Evolutionary conservation across 2,329 filamentous ascomycete genomes (phyloP).

Genomic region (Chaetomiaceae sp.): DNA sequence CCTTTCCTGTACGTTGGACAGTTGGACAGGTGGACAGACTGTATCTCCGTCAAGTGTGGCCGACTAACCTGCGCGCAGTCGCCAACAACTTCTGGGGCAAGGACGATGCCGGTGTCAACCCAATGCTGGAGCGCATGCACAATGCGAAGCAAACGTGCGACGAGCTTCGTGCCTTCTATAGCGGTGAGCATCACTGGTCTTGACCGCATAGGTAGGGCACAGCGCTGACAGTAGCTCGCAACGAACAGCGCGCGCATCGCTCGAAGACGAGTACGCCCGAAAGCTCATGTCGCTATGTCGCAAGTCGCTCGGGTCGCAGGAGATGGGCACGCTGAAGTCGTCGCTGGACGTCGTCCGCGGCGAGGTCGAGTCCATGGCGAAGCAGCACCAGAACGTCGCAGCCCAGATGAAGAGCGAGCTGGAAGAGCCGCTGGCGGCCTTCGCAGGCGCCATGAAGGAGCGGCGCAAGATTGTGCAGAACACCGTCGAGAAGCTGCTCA

Average conservation of each 20-base stretch:
- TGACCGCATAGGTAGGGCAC: no score
- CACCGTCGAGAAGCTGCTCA: conserved; percentile 89
- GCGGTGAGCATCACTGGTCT: conserved; percentile 42
- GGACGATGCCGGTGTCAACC: conserved; percentile 90
- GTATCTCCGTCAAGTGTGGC: not conserved
- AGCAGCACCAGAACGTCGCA: conserved; percentile 85
- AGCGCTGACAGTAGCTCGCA: not conserved
- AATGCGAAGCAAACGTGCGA: conserved; percentile 91
- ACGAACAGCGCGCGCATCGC: conserved; percentile 67
- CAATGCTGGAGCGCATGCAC: conserved; percentile 90
- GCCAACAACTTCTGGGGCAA: conserved; percentile 99
- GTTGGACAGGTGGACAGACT: not conserved
- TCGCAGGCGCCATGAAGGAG: conserved; percentile 93
- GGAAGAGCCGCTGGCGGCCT: conserved; percentile 87
- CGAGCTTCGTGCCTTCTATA: conserved; percentile 88
- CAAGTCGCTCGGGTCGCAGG: conserved; percentile 83
- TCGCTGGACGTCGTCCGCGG: conserved; percentile 84
- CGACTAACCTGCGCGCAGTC: conserved; percentile 46
- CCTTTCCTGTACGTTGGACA: conserved; percentile 24
- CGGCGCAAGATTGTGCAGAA: conserved; percentile 92
- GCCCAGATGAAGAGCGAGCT: conserved; percentile 93
- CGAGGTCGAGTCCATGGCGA: conserved; percentile 89
- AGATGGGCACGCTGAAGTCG: conserved; percentile 72
- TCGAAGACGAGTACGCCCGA: conserved; percentile 93
- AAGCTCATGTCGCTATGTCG: conserved; percentile 81